A percentile compares a stretch with the other conserved stretches of the same genome.
Conservation (phyloP, 306 rosid genomes). For the Trifolium dubium region DNA sequence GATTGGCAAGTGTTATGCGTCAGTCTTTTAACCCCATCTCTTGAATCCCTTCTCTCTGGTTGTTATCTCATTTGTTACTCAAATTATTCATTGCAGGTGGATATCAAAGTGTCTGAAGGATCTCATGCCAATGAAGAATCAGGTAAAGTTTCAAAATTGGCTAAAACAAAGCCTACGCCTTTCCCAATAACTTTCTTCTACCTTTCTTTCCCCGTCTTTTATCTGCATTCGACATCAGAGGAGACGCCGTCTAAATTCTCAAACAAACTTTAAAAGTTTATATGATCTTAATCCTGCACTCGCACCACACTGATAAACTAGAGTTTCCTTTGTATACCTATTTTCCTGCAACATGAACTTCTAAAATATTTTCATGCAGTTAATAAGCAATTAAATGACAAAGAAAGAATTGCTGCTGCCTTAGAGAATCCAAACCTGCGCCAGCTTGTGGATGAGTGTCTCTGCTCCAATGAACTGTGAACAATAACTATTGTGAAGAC, state of each 20-base stretch:
- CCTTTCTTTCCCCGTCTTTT: neutral
- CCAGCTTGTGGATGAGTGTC: constrained; percentile 97
- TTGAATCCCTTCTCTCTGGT: constrained; percentile 24
- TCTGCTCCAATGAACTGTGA: constrained; percentile 84
- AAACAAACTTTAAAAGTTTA: neutral
- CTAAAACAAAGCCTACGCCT: neutral
- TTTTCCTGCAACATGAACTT: constrained; percentile 31
- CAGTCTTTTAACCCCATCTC: neutral
- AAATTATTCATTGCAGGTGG: constrained; percentile 69
- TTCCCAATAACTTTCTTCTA: neutral
- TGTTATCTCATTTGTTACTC: constrained; percentile 32
- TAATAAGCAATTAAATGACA: constrained; percentile 93
- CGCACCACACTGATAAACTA: too few relatives aligned
- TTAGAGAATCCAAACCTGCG: constrained; percentile 96
- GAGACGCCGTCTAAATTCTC: neutral
- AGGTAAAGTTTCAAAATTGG: constrained; percentile 53
- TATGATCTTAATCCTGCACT: neutral
- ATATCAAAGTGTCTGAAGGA: constrained; percentile 94
- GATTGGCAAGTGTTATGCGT: constrained; percentile 7
- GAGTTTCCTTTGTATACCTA: too few relatives aligned
- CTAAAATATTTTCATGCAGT: constrained; percentile 53
- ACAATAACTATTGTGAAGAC: constrained; percentile 47
- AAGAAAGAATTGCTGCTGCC: constrained; percentile 96
- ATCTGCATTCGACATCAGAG: neutral
- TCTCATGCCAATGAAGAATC: constrained; percentile 94